phyloP scores from a whole-genome alignment of 2,329 filamentous ascomycete species.

The Alternaria gansuensis region DNA sequence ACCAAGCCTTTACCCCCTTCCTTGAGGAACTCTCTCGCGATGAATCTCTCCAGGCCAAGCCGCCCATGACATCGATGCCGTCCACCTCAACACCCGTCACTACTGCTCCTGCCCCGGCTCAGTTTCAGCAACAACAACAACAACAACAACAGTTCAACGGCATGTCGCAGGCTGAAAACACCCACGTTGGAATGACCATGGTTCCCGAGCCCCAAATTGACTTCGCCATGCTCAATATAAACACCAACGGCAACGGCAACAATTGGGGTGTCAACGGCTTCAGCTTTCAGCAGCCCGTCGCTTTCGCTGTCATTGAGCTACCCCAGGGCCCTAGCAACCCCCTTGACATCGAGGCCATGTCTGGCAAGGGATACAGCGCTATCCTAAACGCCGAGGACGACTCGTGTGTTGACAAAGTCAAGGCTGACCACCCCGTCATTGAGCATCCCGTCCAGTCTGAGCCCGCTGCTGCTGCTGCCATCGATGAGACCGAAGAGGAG shows the following conservation, averaged over 20 bases:
- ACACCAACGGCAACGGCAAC: constrained; percentile 45
- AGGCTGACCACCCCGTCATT: constrained; percentile 61
- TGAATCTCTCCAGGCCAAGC: constrained; percentile 47
- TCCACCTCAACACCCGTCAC: constrained; percentile 42
- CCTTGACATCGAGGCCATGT: constrained; percentile 68
- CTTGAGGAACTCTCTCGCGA: constrained; percentile 55
- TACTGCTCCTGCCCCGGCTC: constrained; percentile 55
- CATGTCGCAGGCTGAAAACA: constrained; percentile 62
- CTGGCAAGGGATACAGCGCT: constrained; percentile 68
- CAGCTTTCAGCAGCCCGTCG: constrained; percentile 67
- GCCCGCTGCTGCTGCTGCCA: constrained; percentile 24
- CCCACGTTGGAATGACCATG: constrained; percentile 77
- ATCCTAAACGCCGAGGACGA: constrained; percentile 48
- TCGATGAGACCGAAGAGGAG: constrained; percentile 58
- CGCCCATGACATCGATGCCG: constrained; percentile 40
- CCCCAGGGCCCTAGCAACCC: constrained; percentile 70
- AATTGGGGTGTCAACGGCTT: constrained; percentile 61
- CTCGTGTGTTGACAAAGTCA: constrained; percentile 56
- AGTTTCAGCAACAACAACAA: constrained; percentile 63
- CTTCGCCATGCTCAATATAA: constrained; percentile 73
- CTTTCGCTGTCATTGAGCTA: constrained; percentile 77
- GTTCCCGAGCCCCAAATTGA: constrained; percentile 82
- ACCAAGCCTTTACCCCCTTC: constrained; percentile 60
- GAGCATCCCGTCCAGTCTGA: constrained; percentile 52
- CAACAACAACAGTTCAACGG: constrained; percentile 57